Conservation (phyloP, 2,329 filamentous ascomycete genomes). For the Fusarium neocosmosporiellum region DNA sequence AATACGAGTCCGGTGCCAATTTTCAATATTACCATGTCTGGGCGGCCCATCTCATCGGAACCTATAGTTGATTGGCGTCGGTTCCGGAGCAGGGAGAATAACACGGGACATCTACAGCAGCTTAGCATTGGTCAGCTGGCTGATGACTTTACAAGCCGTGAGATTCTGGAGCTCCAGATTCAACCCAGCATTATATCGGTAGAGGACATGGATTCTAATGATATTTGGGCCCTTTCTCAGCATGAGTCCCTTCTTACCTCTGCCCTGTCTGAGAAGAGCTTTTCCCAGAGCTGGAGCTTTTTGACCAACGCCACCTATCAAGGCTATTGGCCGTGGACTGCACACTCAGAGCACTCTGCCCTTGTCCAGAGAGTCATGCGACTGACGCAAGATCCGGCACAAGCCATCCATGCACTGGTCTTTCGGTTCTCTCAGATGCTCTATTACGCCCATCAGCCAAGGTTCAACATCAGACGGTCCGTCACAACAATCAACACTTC, state of each 20-base stretch:
- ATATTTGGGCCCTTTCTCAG: not conserved
- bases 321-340: not conserved
- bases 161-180: not conserved
- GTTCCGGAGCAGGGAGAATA: not conserved
- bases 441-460: constrained; percentile 9
- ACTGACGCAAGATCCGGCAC: constrained; percentile 9
- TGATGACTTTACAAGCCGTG: not conserved
- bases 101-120: not conserved
- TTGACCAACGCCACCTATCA: not conserved
- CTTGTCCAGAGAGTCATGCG: constrained; percentile 16
- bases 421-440: constrained; percentile 18
- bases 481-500: not conserved
- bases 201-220: not conserved
- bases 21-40: not conserved
- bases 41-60: not conserved
- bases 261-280: not conserved
- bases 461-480: not conserved
- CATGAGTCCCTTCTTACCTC: not conserved
- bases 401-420: not conserved
- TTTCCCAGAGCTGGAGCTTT: not conserved
- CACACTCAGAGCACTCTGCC: constrained; percentile 6
- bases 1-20: not conserved
- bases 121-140: not conserved
- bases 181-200: not conserved
- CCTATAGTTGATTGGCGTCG: not conserved